Evolutionary conservation across 2,329 filamentous ascomycete genomes (phyloP).

Genomic region (Fusarium anthophilum): DNA sequence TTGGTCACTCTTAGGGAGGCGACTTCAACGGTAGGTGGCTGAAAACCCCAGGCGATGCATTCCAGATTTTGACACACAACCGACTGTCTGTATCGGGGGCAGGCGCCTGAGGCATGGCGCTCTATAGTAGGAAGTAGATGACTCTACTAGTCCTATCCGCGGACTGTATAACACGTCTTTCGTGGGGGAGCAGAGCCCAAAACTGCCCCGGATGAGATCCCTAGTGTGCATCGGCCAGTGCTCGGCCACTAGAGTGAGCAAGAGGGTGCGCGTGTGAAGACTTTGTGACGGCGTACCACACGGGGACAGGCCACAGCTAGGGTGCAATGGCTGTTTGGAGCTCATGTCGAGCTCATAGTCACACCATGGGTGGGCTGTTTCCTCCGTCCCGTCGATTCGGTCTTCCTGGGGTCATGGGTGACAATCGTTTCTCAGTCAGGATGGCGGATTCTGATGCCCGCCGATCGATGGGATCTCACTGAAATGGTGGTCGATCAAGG

Average conservation of each 20-base stretch:
- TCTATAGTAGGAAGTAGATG: conserved; percentile 4
- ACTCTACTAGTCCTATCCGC: conserved; percentile 10
- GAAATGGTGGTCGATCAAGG: conserved; percentile 36
- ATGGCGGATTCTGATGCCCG: conserved; percentile 29
- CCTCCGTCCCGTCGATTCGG: conserved; percentile 40
- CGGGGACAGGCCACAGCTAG: conserved; percentile 37
- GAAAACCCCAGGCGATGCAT: conserved; percentile 21
- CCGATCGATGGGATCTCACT: conserved; percentile 41
- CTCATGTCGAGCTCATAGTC: conserved; percentile 40
- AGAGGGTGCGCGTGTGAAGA: conserved; percentile 34
- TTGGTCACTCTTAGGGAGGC: conserved; percentile 20
- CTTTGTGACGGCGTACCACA: conserved; percentile 30
- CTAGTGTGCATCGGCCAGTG: conserved; percentile 13
- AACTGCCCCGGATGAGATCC: conserved; percentile 34
- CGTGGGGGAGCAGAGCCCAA: conserved; percentile 19
- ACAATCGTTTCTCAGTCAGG: conserved; percentile 38
- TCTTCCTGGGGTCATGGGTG: conserved; percentile 31
- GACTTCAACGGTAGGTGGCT: conserved; percentile 14
- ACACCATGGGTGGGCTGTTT: conserved; percentile 44
- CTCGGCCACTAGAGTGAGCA: conserved; percentile 25
- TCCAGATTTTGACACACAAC: conserved; percentile 28
- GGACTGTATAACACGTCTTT: conserved; percentile 5
- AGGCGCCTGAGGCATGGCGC: not conserved
- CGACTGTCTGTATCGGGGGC: conserved; percentile 4
- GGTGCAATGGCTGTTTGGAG: conserved; percentile 34